Evolutionary conservation across 1,284 basidiomycete genomes (phyloP), one percentile per base, ranked within the genome.

Genomic region (Sanghuangporus baumii): DNA sequence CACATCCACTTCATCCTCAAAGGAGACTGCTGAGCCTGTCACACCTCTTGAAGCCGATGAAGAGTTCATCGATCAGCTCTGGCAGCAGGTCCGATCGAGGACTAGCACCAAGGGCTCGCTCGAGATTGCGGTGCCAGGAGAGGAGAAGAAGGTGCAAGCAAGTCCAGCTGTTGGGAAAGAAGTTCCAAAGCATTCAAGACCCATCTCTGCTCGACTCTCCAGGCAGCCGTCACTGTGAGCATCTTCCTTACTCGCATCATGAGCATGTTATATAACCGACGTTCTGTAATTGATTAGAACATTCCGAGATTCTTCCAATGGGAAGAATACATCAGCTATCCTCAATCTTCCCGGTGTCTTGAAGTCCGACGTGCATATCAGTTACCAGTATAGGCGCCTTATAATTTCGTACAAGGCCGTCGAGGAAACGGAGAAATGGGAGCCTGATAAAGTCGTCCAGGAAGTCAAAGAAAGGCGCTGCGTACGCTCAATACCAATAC

Each of bases 351-450:
- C 79, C 2, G 85, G 86, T 37, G 81, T 88, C 56, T 78, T 78
- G 68, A 89, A 88, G 70, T 79, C 88, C 63, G 84, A 90, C 64
- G 82, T 89, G 62, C 87, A 89, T 66, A 84, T 90, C 68, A 87
- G 82, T 69, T 89, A 82, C 67, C 85, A 86, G 61, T 77, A 79
- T 57, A 82, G 80, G 66, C 75, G 82, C 40, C 73, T 90, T n/a
- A 76, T 87, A 34, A 76, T 90, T 46, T 85, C 81, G n/a, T 90
- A 88, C 87, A 77, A 81, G 62, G 79, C 76, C 6, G 76, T 81
- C 59, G 82, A 81, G 66, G 76, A 82, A 48, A 74, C 78, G 8
- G 87, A 89, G 71, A 80, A 77, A 74, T 78, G 81, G 67, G 87
- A 89, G 65, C 78, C 78, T 26, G 83, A 81, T n/a, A 76, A 80